Conservation (phyloP, 2,329 filamentous ascomycete species). For the Venturia asperata region DNA sequence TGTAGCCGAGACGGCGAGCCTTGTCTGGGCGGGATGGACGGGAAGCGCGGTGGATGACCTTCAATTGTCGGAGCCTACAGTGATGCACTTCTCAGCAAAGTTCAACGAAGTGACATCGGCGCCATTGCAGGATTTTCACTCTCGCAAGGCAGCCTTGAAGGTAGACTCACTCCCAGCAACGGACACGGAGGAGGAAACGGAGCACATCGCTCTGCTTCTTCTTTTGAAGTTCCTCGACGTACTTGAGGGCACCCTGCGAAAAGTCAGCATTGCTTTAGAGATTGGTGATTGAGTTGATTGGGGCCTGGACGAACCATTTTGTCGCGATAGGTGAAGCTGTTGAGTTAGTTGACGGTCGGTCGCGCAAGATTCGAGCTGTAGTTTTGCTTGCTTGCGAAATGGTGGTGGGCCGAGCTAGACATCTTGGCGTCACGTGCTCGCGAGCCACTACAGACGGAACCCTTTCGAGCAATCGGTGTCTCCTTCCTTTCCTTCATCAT, state of each 20-base stretch:
- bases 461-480: too few species aligned
- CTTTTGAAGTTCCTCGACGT: constrained; percentile 99
- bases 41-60: constrained; percentile 98
- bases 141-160: constrained; percentile 34
- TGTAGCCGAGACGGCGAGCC: constrained; percentile 99
- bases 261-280: not conserved
- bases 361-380: not conserved
- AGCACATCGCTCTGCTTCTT: constrained; percentile 99
- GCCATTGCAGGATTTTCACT: not conserved
- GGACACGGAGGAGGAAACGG: constrained; percentile 89
- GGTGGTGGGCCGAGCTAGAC: not conserved
- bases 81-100: constrained; percentile 99
- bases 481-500: too few species aligned
- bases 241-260: constrained; percentile 33
- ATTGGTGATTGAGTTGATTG: not conserved
- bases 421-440: not conserved
- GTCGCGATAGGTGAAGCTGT: not conserved
- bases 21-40: constrained; percentile 98
- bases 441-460: too few species aligned
- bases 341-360: not conserved
- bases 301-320: constrained; percentile 11
- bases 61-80: constrained; percentile 99
- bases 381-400: not conserved
- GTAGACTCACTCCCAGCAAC: constrained; percentile 82
- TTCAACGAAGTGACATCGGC: constrained; percentile 85